Evolutionary conservation across 2,329 filamentous ascomycete genomes (phyloP), one percentile per base, ranked within the genome.

Genomic region (Nothophoma quercina): DNA sequence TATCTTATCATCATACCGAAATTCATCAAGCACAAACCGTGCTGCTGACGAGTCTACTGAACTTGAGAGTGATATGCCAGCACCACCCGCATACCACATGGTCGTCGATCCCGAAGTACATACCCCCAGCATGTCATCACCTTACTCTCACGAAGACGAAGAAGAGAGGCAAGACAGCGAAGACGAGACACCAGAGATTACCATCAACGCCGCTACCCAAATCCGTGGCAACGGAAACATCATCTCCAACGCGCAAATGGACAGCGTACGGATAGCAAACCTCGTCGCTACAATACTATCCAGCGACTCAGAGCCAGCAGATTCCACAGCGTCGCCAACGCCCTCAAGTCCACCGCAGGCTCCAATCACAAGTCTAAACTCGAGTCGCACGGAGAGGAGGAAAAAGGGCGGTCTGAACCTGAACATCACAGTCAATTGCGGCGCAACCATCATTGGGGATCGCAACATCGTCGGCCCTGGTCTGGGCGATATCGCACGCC

Each of bases 401-500:
- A 49, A 46, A 18, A 60, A 58, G 16, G 39, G 47, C 2, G 55
- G 42, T 1, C 52, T 56, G 3, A 70, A 60, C 19, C 47, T 72
- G 38, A 68, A 67, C 52, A 68, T 73, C 49, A 72, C 64, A 1
- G 55, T 73, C 13, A 70, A 71, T 45, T 73, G 70, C 45, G 69
- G 69, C 48, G 65, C 68, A 23, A 73, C 70, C 9, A 61, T 73
- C 2, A 60, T 71, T 16, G 70, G 70, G 1, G 70, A 73, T 42
- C 58, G 68, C 12, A 73, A 73, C 36, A 70, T 73, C 21, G 70
- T 73, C 2, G 69, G 70, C 3, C 70, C 69, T 4, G 67, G 64
- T 0, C 36, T 73, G 3, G 68, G 67, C 6, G 70, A 72, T 28
- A 65, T 72, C n/a, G 70, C 69, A 12, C 51, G 64, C 9, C 67